Conservation (phyloP, 2,329 filamentous ascomycete genomes). For the Epicoccum sorghinum region DNA sequence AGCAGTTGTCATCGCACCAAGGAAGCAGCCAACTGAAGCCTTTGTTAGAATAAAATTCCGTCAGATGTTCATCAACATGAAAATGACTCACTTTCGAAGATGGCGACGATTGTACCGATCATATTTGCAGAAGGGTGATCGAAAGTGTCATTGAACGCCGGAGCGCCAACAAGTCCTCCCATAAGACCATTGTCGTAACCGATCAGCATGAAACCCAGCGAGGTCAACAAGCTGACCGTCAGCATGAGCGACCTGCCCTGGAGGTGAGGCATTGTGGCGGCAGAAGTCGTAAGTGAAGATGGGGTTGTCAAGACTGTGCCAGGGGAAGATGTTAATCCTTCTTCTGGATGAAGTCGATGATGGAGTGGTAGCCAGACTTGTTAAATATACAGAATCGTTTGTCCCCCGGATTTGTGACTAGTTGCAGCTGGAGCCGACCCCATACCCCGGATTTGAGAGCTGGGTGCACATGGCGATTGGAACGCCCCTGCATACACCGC, state of each 20-base stretch:
- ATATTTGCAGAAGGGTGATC: constrained; percentile 21
- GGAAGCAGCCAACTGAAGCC: constrained; percentile 48
- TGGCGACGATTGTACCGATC: constrained; percentile 28
- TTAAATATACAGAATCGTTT: neutral
- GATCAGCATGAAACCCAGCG: constrained; percentile 42
- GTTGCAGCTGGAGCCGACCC: constrained; percentile 6
- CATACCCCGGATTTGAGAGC: constrained; percentile 7
- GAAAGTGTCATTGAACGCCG: constrained; percentile 56
- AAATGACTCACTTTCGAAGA: constrained; percentile 23
- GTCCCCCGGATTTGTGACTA: constrained; percentile 12
- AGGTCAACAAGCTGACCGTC: constrained; percentile 25
- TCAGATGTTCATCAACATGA: too few relatives aligned
- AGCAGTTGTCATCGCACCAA: constrained; percentile 44
- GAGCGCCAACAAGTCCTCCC: constrained; percentile 68
- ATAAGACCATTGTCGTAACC: constrained; percentile 73
- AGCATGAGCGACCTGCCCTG: constrained; percentile 23
- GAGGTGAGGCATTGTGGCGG: constrained; percentile 24
- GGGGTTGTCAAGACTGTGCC: neutral
- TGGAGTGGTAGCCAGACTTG: neutral
- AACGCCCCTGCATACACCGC: constrained; percentile 8
- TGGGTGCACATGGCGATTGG: constrained; percentile 3
- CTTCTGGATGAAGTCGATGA: neutral
- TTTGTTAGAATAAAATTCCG: neutral
- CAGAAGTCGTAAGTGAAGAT: neutral
- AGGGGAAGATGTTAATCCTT: neutral